phyloP scores from a whole-genome alignment of 2,329 filamentous ascomycete genomes.

The Venturia aucupariae region DNA sequence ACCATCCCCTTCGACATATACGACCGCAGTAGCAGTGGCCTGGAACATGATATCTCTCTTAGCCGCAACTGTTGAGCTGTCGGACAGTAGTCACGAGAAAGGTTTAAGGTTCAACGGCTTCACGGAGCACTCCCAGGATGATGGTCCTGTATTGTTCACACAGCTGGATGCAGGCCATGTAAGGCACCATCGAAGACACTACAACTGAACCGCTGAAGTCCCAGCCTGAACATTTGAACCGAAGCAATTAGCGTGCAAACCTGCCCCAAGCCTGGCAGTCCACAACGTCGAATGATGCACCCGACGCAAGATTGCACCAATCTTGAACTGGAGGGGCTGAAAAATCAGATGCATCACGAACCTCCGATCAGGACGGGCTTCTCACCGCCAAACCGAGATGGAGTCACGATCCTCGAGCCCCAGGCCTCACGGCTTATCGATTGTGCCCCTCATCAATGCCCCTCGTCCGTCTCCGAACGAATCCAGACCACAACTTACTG shows the following conservation, averaged over 20 bases:
- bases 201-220: too few relatives aligned
- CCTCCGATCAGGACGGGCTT: neutral
- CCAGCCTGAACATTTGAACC: too few relatives aligned
- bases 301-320: neutral
- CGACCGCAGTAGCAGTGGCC: too few relatives aligned
- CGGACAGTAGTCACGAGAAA: neutral
- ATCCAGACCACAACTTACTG: neutral
- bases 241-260: neutral
- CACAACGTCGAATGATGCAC: too few relatives aligned
- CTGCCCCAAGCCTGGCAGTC: too few relatives aligned
- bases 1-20: too few relatives aligned
- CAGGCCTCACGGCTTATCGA: neutral
- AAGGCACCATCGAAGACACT: too few relatives aligned
- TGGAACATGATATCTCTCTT: too few relatives aligned
- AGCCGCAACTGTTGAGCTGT: too few relatives aligned
- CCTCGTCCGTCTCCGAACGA: neutral
- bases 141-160: too few relatives aligned
- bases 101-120: neutral
- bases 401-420: neutral
- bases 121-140: neutral
- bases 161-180: neutral
- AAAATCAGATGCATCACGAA: neutral
- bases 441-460: neutral
- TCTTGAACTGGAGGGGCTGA: neutral
- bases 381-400: neutral